Evolutionary conservation across 169 alveolate species (phyloP), one percentile per base, ranked within the genome.

Genomic region (Amoebophrya sp.): DNA sequence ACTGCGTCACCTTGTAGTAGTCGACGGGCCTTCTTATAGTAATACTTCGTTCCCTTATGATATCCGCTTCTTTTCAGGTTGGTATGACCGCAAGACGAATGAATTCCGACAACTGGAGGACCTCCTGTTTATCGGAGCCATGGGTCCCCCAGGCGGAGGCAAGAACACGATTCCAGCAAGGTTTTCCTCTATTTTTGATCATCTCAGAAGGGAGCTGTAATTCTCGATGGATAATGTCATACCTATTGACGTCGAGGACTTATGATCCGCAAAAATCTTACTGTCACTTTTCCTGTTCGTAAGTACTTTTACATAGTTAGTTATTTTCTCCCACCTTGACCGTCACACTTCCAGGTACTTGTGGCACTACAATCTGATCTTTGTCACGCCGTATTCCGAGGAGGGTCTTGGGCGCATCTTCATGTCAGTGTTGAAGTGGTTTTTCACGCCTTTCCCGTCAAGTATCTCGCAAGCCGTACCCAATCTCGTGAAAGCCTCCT

Each of bases 71-170:
- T n/a, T n/a, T n/a, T n/a, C n/a, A n/a, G n/a, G 65, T 6, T 47
- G 65, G 65, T 47, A 96, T 95, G 97, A 97, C 94, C 94, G 98
- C 94, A 96, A 95, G 90, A 95, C 95, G 53, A 95, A 95, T 89
- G 95, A 95, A 93, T 97, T 97, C 94, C 96, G 96, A 89, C 96
- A 95, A 33, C 95, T 98, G 47, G 97, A 95, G 91, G 97, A 97
- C 78, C 94, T 98, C 89, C 95, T 96, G 55, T 93, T 97, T 89
- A 91, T 97, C 90, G 96, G 97, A 24, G 98, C 99, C 41, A 96
- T 97, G 98, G 98, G 99, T 78, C 97, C 97, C n/a, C 98, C 98
- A 83, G 98, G 98, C 26, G 98, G 98, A 76, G 98, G 98, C 77
- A 96, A 98, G 94, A 93, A 95, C 92, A 94, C 95, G 54, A 95